Base-by-base conservation (phyloP, 257 asterid species). In the Pogostemon cablin region DNA sequence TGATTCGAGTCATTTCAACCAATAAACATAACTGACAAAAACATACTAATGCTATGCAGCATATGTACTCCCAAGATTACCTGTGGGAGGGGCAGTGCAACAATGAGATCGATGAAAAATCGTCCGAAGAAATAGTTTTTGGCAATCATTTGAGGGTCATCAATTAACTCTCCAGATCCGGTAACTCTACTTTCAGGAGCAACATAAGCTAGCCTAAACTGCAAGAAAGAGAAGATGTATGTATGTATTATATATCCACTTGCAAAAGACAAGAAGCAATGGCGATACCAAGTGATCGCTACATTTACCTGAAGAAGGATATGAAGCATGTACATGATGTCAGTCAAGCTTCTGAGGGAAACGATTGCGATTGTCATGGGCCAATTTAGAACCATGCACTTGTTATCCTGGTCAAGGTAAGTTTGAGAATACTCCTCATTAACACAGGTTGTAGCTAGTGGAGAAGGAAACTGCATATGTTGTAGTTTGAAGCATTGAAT, bases 201-300 rank as follows among this genome's bases (percentile, higher is more conserved):
- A 80, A 91, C 85, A 78, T 86, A 91, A 77, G 97, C 96, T 78
- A 89, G 79, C 83, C 90, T 82, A 76, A 89, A 89, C 97, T 89
- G 96, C 82, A 87, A 81, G 79, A 82, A n/a, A 62, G 32, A 25
- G 17, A 67, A 60, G n/a, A 65, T 11, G 67, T 65, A 60, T 15
- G 17, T 15, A 15, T 15, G 17, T 15, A 15, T 15, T 37, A 3
- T 17, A 53, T 15, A 58, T 55, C 63, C 68, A 62, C 56, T 60
- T 25, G 42, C 67, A 25, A 49, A 41, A 4, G 7, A 9, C 12
- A 49, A 25, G 25, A 49, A 47, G n/a, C 15, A 10, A 10, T 49
- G 1, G 38, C 60, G 8, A 54, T 20, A 54, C 53, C 17, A 34
- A 25, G 32, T 25, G 32, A 53, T n/a, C 58, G 56, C 37, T 50